Conservation (phyloP, 2,329 filamentous ascomycete species). For the Shiraia sp. region DNA sequence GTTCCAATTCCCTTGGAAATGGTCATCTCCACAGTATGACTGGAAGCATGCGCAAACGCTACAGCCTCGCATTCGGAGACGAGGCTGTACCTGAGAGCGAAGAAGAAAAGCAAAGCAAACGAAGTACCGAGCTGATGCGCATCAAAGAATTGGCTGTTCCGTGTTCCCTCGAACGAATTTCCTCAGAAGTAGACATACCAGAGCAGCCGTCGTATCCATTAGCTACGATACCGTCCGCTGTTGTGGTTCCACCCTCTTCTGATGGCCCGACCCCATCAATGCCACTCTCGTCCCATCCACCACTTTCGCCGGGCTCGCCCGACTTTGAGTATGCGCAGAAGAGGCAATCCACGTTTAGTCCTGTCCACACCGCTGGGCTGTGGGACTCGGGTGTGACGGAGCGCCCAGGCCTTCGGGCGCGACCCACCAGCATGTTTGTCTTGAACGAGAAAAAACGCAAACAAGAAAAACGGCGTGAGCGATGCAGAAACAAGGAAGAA, state of each 20-base stretch:
- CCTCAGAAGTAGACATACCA: constrained; percentile 4
- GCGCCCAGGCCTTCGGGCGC: constrained; percentile 27
- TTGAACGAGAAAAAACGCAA: constrained; percentile 38
- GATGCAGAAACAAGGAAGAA: constrained; percentile 30
- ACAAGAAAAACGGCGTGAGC: constrained; percentile 31
- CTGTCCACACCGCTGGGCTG: constrained; percentile 38
- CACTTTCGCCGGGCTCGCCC: constrained; percentile 17
- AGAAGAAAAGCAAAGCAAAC: constrained; percentile 38
- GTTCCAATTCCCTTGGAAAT: constrained; percentile 41
- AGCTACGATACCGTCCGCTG: constrained; percentile 13
- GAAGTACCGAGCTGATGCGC: constrained; percentile 35
- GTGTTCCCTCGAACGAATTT: constrained; percentile 13
- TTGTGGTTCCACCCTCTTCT: constrained; percentile 15
- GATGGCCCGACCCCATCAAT: constrained; percentile 5
- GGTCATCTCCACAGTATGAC: constrained; percentile 28
- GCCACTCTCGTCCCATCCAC: constrained; percentile 14
- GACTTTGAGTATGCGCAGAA: constrained; percentile 26
- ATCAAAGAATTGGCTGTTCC: constrained; percentile 36
- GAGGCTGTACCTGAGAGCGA: constrained; percentile 34
- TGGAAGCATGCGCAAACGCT: constrained; percentile 34
- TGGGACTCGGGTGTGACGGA: constrained; percentile 43
- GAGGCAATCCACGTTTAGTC: constrained; percentile 37
- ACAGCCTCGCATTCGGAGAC: constrained; percentile 32
- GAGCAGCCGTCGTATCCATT: constrained; percentile 1
- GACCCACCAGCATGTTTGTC: constrained; percentile 40